Conservation (phyloP, 2,329 filamentous ascomycete species). For the Thelonectria rubi region DNA sequence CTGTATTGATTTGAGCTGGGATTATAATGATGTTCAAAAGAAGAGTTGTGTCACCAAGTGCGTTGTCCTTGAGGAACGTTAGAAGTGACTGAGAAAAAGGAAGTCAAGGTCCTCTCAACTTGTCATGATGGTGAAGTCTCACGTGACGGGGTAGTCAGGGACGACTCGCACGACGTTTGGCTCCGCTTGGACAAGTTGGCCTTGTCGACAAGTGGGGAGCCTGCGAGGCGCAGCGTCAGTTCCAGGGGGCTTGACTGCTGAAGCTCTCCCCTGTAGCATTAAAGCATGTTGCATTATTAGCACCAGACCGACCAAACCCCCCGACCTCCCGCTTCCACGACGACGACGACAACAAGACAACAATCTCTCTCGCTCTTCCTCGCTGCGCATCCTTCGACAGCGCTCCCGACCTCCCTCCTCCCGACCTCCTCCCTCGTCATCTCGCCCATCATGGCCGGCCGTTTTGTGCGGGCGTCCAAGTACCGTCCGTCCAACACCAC, state of each 20-base stretch:
- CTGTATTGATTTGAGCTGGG: slow-evolving; percentile 33
- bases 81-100: too few species aligned
- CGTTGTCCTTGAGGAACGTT: too few species aligned
- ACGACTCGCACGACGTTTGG: slow-evolving; percentile 16
- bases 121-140: slow-evolving; percentile 2
- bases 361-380: too few species aligned
- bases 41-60: slow-evolving; percentile 12
- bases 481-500: slow-evolving; percentile 64
- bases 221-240: slow-evolving; percentile 40
- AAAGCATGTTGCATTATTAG: slow-evolving; percentile 24
- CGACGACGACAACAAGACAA: slow-evolving; percentile 34
- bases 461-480: slow-evolving; percentile 74
- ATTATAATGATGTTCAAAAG: slow-evolving; percentile 39
- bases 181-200: slow-evolving; percentile 22
- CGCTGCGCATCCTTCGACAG: slow-evolving; percentile 17
- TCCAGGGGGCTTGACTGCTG: slow-evolving; percentile 33
- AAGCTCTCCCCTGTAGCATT: slow-evolving; percentile 9
- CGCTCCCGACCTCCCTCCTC: slow-evolving; percentile 10
- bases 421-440: slow-evolving; percentile 25
- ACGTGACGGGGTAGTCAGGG: slow-evolving; percentile 37
- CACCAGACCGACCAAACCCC: slow-evolving; percentile 8
- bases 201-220: slow-evolving; percentile 27
- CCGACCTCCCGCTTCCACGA: slow-evolving; percentile 34
- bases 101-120: too few species aligned
- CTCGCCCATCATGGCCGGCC: slow-evolving; percentile 63